Percentiles rank a stretch among this genome's conserved stretches.
These are phyloP conservation scores for Platanthera zijinensis DNA, from an alignment of 106 monocot species.

Conservation along the genomic window DNA sequence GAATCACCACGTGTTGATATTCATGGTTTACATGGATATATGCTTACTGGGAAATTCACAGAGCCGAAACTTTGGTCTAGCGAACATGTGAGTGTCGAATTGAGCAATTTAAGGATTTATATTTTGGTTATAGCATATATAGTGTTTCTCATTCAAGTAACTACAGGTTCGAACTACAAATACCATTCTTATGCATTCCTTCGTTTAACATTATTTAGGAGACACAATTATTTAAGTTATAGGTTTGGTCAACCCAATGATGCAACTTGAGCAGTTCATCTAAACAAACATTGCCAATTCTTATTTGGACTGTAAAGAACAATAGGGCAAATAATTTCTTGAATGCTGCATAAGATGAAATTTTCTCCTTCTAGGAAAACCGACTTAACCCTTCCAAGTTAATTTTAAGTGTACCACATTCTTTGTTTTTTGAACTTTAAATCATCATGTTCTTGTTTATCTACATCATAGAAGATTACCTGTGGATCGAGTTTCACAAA, in stretches of 20 bases:
- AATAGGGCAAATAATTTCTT: too few species aligned
- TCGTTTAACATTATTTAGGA: background rate
- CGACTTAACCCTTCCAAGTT: background rate
- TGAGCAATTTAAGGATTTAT: background rate
- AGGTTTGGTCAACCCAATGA: background rate
- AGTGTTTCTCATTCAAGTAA: background rate
- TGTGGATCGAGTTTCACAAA: background rate
- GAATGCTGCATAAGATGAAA: background rate
- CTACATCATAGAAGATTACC: background rate
- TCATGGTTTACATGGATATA: constrained; percentile 63
- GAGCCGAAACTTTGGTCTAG: constrained; percentile 93
- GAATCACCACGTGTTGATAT: constrained; percentile 18
- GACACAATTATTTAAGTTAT: background rate
- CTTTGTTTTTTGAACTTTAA: background rate
- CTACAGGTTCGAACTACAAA: background rate
- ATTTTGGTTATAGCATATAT: background rate
- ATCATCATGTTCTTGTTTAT: background rate
- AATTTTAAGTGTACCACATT: background rate
- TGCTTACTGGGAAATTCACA: constrained; percentile 59
- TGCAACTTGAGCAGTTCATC: background rate
- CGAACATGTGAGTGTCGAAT: constrained; percentile 60
- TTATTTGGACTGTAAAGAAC: too few species aligned
- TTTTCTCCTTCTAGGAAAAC: background rate
- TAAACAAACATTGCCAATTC: background rate
- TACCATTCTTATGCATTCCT: background rate